Evolutionary conservation across 148 eudicot genomes (phyloP).

Genomic region (Arbutus unedo): DNA sequence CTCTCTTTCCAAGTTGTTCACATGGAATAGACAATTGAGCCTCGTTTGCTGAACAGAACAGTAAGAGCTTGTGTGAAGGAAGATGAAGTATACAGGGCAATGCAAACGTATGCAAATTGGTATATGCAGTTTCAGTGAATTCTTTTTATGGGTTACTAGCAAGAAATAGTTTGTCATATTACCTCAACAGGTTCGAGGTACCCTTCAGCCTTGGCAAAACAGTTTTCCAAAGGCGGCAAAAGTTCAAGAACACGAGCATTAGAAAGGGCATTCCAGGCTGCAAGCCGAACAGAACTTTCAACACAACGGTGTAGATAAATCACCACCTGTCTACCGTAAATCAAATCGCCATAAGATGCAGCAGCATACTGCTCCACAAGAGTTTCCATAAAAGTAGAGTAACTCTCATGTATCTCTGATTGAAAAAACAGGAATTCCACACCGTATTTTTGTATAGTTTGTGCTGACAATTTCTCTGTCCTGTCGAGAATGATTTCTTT

Average conservation of each 20-base stretch:
- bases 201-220: slow-evolving; percentile 56
- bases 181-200: slow-evolving; percentile 92
- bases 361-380: slow-evolving; percentile 90
- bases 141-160: background rate
- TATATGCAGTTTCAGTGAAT: background rate
- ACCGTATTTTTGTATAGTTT: slow-evolving; percentile 17
- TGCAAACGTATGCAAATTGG: background rate
- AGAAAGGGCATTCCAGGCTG: slow-evolving; percentile 71
- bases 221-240: slow-evolving; percentile 64
- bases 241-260: slow-evolving; percentile 84
- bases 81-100: background rate
- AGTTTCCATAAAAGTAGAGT: slow-evolving; percentile 70
- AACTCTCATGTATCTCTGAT: slow-evolving; percentile 71
- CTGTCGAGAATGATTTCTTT: slow-evolving; percentile 13
- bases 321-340: slow-evolving; percentile 73
- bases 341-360: slow-evolving; percentile 72
- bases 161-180: slow-evolving; percentile 11
- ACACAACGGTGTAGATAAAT: slow-evolving; percentile 67
- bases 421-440: slow-evolving; percentile 51
- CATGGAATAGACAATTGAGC: too few species aligned
- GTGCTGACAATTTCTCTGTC: slow-evolving; percentile 5
- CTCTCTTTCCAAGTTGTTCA: background rate
- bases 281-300: slow-evolving; percentile 66
- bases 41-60: background rate
- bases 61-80: background rate